Evolutionary conservation across 352 stramenopile genomes (phyloP).

Genomic region (Globisporangium apiculatum): DNA sequence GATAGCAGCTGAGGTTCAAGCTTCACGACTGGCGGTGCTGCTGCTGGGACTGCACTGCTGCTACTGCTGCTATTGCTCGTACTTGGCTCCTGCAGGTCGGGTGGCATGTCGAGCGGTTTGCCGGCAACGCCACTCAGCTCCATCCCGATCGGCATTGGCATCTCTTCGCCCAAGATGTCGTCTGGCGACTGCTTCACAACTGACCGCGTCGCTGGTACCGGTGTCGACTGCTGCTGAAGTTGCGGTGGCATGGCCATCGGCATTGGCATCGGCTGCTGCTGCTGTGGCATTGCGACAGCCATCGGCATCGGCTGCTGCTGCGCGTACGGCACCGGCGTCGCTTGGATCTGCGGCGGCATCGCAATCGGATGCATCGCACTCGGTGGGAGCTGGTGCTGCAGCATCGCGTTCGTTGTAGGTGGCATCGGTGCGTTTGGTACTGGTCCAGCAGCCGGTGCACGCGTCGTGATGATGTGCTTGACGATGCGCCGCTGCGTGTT

Average conservation of each 20-base stretch:
- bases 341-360: conserved; percentile 30
- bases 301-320: neutral
- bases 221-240: conserved; percentile 2
- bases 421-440: neutral
- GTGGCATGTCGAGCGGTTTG: conserved; percentile 52
- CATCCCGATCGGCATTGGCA: conserved; percentile 19
- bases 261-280: neutral
- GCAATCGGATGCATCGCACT: conserved; percentile 36
- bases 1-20: no score
- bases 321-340: conserved; percentile 26
- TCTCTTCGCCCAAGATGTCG: conserved; percentile 41
- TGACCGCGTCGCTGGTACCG: neutral
- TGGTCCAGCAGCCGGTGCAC: conserved; percentile 13
- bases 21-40: neutral
- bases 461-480: conserved; percentile 64
- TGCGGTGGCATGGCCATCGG: neutral
- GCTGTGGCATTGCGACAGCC: neutral
- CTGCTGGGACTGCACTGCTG: neutral
- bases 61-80: conserved; percentile 10
- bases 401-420: neutral
- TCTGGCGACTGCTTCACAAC: conserved; percentile 36
- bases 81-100: conserved; percentile 41
- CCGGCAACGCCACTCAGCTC: conserved; percentile 12
- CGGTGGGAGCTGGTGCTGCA: conserved; percentile 6
- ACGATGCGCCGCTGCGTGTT: conserved; percentile 74